Conservation (phyloP, 768 basidiomycete genomes). For the Suillus cothurnatus region DNA sequence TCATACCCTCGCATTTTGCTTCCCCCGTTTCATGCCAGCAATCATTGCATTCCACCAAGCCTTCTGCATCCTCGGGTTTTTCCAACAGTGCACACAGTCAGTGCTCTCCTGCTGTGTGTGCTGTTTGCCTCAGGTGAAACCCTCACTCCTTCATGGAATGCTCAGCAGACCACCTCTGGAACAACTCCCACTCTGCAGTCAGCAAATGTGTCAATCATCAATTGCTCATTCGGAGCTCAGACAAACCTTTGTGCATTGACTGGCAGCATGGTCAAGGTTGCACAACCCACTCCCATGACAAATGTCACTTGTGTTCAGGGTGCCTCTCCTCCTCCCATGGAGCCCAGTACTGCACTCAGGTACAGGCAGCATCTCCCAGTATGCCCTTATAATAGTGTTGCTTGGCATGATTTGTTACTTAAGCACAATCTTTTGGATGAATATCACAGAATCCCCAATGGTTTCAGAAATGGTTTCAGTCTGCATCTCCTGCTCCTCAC, state of each 20-base stretch:
- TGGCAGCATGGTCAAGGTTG: constrained; percentile 37
- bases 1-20: too few species aligned
- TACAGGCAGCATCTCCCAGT: not conserved
- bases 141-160: not conserved
- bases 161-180: not conserved
- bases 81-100: not conserved
- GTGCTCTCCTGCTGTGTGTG: not conserved
- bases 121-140: not conserved
- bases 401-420: too few species aligned
- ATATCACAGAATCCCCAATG: too few species aligned
- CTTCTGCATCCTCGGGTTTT: not conserved
- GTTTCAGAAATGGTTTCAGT: too few species aligned
- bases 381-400: not conserved
- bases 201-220: not conserved
- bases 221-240: not conserved
- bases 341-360: constrained; percentile 32
- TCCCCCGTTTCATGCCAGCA: too few species aligned
- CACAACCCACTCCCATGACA: constrained; percentile 22
- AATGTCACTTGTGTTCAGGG: constrained; percentile 44
- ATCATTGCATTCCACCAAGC: too few species aligned
- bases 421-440: too few species aligned
- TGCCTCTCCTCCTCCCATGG: constrained; percentile 40
- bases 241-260: constrained; percentile 34
- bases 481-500: not conserved
- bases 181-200: not conserved